Base-by-base conservation (phyloP, 257 asterid genomes). In the Apocynum venetum region DNA sequence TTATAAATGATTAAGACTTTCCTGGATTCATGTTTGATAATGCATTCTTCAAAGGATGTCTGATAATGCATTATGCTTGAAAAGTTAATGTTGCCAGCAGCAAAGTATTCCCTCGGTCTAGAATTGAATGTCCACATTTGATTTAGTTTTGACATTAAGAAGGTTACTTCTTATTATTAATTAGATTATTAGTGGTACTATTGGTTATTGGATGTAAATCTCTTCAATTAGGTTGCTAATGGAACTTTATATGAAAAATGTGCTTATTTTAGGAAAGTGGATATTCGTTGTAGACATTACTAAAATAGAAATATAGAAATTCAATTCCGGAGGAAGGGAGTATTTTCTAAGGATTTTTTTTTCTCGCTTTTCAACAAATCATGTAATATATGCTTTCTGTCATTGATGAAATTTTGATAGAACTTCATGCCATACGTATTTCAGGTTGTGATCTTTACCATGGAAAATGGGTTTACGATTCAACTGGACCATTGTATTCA, bases 391-490 rank as follows among this genome's bases (percentile, higher is more conserved):
- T 31, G 3, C 19, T 49, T 4, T 71, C 15, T 13, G 48, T 12
- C 41, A 41, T 63, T 44, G 41, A 64, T 71, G 19, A 53, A 60
- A 56, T 25, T 65, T 49, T 57, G 13, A 81, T 51, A 9, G 71
- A 14, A 35, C 47, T 69, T 38, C 56, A 53, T 43, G 68, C 13
- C 61, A 65, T 72, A 63, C 38, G 19, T 75, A 72, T 83, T 84
- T 73, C 92, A 95, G 98, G 89, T 72, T 95, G 99, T 81, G 90
- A 93, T 85, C 96, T 95, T 60, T 87, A 86, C 79, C 82, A 85
- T 53, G 99, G 99, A 48, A 89, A 86, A 84, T 95, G 99, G 99
- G 78, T 90, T 56, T 78, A 89, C 80, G 99, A 91, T 77, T 69
- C 85, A 59, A 40, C 82, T 6, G 97, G 96, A 77, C 94, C 98